phyloP scores from a whole-genome alignment of 495 filamentous ascomycete genomes.

The Trichocladium uniseriatum region DNA sequence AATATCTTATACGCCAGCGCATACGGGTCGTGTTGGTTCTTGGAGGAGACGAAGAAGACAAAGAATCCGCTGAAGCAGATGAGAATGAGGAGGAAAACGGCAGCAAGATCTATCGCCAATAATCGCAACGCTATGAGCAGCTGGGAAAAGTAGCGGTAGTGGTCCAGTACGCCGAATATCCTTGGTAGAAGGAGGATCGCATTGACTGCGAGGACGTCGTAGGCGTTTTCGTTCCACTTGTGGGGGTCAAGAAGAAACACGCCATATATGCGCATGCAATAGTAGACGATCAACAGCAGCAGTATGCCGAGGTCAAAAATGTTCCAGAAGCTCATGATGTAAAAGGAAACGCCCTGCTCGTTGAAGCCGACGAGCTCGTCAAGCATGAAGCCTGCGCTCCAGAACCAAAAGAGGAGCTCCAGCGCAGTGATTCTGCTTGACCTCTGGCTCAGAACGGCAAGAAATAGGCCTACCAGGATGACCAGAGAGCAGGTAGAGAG shows the following conservation, averaged over 20 bases:
- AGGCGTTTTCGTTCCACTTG: slow-evolving; percentile 66
- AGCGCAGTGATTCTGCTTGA: slow-evolving; percentile 68
- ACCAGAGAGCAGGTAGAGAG: slow-evolving; percentile 78
- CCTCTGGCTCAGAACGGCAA: slow-evolving; percentile 61
- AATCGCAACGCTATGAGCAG: slow-evolving; percentile 85
- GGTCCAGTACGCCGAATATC: slow-evolving; percentile 83
- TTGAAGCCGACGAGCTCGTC: slow-evolving; percentile 88
- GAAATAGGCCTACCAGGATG: slow-evolving; percentile 70
- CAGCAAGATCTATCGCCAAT: slow-evolving; percentile 81
- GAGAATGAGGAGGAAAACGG: slow-evolving; percentile 71
- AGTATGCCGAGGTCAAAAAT: slow-evolving; percentile 84
- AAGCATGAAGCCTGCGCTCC: slow-evolving; percentile 96
- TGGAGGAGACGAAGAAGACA: slow-evolving; percentile 78
- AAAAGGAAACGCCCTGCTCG: slow-evolving; percentile 86
- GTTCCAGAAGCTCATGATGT: slow-evolving; percentile 96
- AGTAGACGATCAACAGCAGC: slow-evolving; percentile 77
- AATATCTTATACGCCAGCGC: slow-evolving; percentile 81
- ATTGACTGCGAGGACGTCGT: slow-evolving; percentile 82
- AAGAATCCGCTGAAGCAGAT: slow-evolving; percentile 90
- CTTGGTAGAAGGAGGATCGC: slow-evolving; percentile 83
- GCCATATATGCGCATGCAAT: slow-evolving; percentile 77
- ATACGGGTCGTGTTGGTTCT: slow-evolving; percentile 49
- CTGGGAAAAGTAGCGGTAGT: slow-evolving; percentile 91
- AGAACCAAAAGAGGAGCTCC: slow-evolving; percentile 89
- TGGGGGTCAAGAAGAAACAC: slow-evolving; percentile 65